Evolutionary conservation across 495 filamentous ascomycete species (phyloP).

Genomic region (Penicillium cataractarum): DNA sequence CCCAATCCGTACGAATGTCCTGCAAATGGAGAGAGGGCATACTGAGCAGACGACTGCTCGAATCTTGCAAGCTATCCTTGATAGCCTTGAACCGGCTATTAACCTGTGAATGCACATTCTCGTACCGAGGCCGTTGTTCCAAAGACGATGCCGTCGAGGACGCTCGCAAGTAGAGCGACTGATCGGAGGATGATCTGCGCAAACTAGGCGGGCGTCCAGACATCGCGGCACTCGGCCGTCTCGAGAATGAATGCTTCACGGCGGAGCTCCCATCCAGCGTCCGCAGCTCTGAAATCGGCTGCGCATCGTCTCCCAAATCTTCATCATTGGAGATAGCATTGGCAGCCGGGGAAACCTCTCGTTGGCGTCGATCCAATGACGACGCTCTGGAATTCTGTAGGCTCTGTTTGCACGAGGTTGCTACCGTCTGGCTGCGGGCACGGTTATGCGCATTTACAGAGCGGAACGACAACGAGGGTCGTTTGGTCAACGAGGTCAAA

Average conservation of each 20-base stretch:
- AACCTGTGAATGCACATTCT: slow-evolving; percentile 72
- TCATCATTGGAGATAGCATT: slow-evolving; percentile 14
- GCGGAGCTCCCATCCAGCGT: slow-evolving; percentile 34
- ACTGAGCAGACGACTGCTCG: slow-evolving; percentile 71
- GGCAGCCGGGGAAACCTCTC: background rate
- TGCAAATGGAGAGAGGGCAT: slow-evolving; percentile 58
- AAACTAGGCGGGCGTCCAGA: slow-evolving; percentile 43
- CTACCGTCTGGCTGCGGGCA: slow-evolving; percentile 36
- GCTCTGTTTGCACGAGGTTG: slow-evolving; percentile 9
- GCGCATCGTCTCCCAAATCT: slow-evolving; percentile 26
- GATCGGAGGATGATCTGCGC: slow-evolving; percentile 71
- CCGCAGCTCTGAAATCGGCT: slow-evolving; percentile 33
- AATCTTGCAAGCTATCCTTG: slow-evolving; percentile 81
- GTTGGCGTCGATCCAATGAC: slow-evolving; percentile 19
- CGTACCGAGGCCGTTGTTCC: slow-evolving; percentile 84
- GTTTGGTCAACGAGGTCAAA: slow-evolving; percentile 47
- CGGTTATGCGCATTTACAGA: slow-evolving; percentile 33
- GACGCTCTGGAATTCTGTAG: slow-evolving; percentile 1
- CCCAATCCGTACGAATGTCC: slow-evolving; percentile 51
- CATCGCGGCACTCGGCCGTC: slow-evolving; percentile 31
- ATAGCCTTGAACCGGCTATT: slow-evolving; percentile 92
- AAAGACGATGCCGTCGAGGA: slow-evolving; percentile 79
- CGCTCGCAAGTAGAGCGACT: slow-evolving; percentile 65
- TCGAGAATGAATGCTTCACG: slow-evolving; percentile 41
- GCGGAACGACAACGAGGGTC: slow-evolving; percentile 53